Evolutionary conservation across 192 early-diverging fungal genomes (phyloP), one percentile per base, ranked within the genome.

Genomic region (Coemansia sp.): DNA sequence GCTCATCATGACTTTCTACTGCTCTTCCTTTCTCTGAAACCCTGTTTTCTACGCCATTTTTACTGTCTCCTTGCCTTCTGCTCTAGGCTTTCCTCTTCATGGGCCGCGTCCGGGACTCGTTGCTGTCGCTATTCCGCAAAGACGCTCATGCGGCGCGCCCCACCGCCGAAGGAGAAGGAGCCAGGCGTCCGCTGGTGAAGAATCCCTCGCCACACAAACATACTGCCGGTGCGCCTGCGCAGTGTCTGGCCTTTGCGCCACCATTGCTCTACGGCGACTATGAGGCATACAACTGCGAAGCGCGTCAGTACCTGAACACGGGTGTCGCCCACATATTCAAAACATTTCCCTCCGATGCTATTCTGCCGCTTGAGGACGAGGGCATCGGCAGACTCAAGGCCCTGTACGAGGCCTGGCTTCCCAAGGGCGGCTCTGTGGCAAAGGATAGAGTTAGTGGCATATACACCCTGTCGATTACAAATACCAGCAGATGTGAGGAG

Each of bases 321-420:
- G 68, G 61, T 0, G 24, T 30, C 2, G 68, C 58, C 0, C 77
- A 56, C 25, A 55, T 80, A 9, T 61, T 62, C 64, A 80, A 80
- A 54, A 74, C 77, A 4, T 70, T 80, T 26, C 56, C 65, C 5
- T 70, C 68, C 5, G 61, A 71, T 28, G 55, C 71, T n/a, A 54
- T 65, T 16, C 12, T 68, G 26, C 71, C 77, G 26, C 61, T 80
- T 16, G 71, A 80, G 25, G 77, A 74, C 50, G 65, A 71, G 31
- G 77, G 77, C 1, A 22, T 80, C 2, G 71, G 77, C 6, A 38
- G 77, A 4, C 65, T 80, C 53, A 80, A 80, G 58, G 72, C 58
- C 3, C 28, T 80, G 16, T 80, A 71, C 27, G 77, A 80, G 54
- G 77, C 58, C 1, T 80, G 77, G 77, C 19, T 80, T 19, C 48